Conservation (phyloP, 2,329 filamentous ascomycete species). For the Fragosphaeria purpurea region DNA sequence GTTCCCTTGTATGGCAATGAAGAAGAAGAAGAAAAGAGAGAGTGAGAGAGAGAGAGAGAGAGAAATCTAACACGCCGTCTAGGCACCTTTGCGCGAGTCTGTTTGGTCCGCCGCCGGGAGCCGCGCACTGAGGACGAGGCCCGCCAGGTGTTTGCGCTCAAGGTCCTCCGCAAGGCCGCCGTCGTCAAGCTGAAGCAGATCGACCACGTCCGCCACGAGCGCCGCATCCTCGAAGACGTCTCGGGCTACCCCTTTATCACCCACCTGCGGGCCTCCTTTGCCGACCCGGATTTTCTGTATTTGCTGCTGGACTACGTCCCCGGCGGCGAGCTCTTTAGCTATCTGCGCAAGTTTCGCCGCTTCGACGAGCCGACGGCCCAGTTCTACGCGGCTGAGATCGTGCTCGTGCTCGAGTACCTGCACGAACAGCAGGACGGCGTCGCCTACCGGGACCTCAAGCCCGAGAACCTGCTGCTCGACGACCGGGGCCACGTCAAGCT, state of each 20-base stretch:
- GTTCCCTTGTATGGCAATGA: too few species aligned
- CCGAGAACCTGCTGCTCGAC: slow-evolving; percentile 73
- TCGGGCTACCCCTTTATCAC: slow-evolving; percentile 79
- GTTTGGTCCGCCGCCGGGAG: slow-evolving; percentile 58
- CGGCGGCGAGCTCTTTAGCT: slow-evolving; percentile 77
- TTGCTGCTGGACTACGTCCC: slow-evolving; percentile 78
- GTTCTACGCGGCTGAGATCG: slow-evolving; percentile 78
- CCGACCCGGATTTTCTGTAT: slow-evolving; percentile 68
- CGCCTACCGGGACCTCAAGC: slow-evolving; percentile 73
- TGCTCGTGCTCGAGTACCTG: slow-evolving; percentile 69
- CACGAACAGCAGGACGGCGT: slow-evolving; percentile 70
- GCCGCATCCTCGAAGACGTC: slow-evolving; percentile 65
- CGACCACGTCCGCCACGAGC: slow-evolving; percentile 77
- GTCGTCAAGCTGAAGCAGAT: slow-evolving; percentile 79
- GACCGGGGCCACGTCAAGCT: slow-evolving; percentile 70
- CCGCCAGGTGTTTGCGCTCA: slow-evolving; percentile 66
- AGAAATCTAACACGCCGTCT: background rate
- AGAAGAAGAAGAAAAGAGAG: too few species aligned
- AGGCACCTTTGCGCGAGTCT: slow-evolving; percentile 77
- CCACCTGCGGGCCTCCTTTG: slow-evolving; percentile 66
- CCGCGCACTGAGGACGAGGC: slow-evolving; percentile 38
- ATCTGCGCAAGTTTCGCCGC: slow-evolving; percentile 64
- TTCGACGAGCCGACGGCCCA: slow-evolving; percentile 71
- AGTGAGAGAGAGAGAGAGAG: too few species aligned
- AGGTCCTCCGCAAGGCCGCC: slow-evolving; percentile 63